Percentiles rank a stretch among this genome's conserved stretches.
phyloP scores from a whole-genome alignment of 2,329 filamentous ascomycete genomes.

The Ceratocystiopsis brevicomis region DNA sequence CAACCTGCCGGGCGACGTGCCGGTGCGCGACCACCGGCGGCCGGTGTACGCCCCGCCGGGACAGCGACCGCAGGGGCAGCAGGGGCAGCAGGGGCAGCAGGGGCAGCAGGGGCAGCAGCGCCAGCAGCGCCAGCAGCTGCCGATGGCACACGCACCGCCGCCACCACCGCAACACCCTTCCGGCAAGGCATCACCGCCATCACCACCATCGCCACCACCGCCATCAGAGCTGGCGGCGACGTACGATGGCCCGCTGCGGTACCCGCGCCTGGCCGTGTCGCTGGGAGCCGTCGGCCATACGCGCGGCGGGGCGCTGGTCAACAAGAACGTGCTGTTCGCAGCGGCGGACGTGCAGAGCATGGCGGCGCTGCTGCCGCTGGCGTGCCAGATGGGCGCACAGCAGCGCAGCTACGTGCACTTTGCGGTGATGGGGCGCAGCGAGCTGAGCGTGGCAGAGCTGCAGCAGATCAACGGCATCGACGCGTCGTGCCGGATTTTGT shows the following conservation, averaged over 20 bases:
- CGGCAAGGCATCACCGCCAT: background rate
- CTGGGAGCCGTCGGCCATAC: constrained; percentile 40
- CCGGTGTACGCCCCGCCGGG: constrained; percentile 17
- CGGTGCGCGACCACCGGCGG: constrained; percentile 20
- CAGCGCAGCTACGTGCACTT: constrained; percentile 63
- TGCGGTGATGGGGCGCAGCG: constrained; percentile 54
- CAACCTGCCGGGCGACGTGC: constrained; percentile 35
- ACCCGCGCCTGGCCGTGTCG: constrained; percentile 42
- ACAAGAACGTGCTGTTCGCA: constrained; percentile 62
- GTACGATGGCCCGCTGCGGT: constrained; percentile 54
- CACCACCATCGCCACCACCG: background rate
- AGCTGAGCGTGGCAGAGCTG: constrained; percentile 49
- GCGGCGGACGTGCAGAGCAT: constrained; percentile 57
- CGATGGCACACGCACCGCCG: background rate
- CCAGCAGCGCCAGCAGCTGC: no score
- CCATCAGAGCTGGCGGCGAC: constrained; percentile 11
- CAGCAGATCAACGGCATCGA: constrained; percentile 64
- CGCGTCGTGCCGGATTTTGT: constrained; percentile 44
- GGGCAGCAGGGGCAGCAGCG: constrained; percentile 9
- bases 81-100: background rate
- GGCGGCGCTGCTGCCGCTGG: constrained; percentile 55
- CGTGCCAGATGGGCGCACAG: constrained; percentile 65
- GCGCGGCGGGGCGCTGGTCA: constrained; percentile 29
- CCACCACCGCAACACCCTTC: background rate
- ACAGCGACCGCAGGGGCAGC: background rate